Percentiles rank a stretch among this genome's conserved stretches.
Conservation (phyloP, 345 rosid species). For the Euphorbia lathyris region DNA sequence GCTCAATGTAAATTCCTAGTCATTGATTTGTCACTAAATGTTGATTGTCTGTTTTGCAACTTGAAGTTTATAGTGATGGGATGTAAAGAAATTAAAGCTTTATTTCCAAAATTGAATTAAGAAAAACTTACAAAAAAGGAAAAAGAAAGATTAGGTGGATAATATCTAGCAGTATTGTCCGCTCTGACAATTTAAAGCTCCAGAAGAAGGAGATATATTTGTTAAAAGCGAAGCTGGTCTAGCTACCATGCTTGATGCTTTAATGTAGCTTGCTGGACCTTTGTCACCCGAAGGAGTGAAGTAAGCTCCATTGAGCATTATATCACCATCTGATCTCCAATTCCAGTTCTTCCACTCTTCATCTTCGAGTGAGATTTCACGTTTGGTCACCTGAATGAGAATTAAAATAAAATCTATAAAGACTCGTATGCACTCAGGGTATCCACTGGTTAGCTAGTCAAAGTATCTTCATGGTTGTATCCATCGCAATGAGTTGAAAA, state of each 20-base stretch:
- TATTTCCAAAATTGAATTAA: neutral
- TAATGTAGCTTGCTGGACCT: slow-evolving; percentile 17
- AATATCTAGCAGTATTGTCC: slow-evolving; percentile 5
- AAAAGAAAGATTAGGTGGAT: neutral
- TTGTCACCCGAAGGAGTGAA: slow-evolving; percentile 17
- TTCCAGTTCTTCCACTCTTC: slow-evolving; percentile 21
- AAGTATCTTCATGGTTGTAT: neutral
- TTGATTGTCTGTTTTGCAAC: slow-evolving; percentile 5
- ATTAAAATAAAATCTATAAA: slow-evolving; percentile 1
- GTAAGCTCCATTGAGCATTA: slow-evolving; percentile 20
- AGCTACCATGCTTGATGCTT: slow-evolving; percentile 27
- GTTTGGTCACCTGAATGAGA: slow-evolving; percentile 18
- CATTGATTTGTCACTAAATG: slow-evolving; percentile 12
- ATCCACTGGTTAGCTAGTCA: neutral
- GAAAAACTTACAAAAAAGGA: neutral
- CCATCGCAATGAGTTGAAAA: neutral
- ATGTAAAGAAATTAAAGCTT: neutral
- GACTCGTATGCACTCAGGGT: neutral
- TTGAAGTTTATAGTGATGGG: neutral
- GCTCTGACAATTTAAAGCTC: slow-evolving; percentile 12
- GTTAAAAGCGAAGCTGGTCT: slow-evolving; percentile 18
- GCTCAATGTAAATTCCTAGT: slow-evolving; percentile 18
- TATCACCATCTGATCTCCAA: slow-evolving; percentile 26
- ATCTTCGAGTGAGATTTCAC: neutral
- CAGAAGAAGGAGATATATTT: slow-evolving; percentile 8